Conservation (phyloP, 805 yeast genomes). For the Yueomyces sinensis region DNA sequence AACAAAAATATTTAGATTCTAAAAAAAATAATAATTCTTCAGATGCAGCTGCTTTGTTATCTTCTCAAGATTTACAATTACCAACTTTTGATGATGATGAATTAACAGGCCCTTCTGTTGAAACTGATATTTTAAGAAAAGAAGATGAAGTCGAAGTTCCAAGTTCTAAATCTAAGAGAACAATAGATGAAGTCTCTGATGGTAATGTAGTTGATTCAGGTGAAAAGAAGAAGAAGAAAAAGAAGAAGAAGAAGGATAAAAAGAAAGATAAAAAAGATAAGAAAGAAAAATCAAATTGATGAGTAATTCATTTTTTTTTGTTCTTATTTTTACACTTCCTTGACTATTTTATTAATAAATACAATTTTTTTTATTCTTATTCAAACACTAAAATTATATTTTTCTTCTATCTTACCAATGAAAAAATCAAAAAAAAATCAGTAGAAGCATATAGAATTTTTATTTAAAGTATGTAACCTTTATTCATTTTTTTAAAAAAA, state of each 20-base stretch:
- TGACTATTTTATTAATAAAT: no score
- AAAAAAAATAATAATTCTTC: slow-evolving; percentile 26
- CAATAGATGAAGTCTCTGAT: slow-evolving; percentile 13
- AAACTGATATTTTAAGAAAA: not conserved
- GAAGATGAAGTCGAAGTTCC: not conserved
- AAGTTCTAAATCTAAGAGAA: slow-evolving; percentile 18
- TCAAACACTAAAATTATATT: no score
- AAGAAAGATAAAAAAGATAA: slow-evolving; percentile 37
- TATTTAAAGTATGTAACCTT: no score
- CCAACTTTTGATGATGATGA: not conserved
- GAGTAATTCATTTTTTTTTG: not conserved
- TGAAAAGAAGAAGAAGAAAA: slow-evolving; percentile 31
- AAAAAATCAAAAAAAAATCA: no score
- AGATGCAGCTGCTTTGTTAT: not conserved
- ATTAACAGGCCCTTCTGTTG: not conserved
- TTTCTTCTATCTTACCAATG: no score
- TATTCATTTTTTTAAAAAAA: no score
- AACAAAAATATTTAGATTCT: slow-evolving; percentile 34
- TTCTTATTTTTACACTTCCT: no score
- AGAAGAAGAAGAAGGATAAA: slow-evolving; percentile 20
- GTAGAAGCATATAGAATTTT: no score
- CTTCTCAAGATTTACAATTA: not conserved
- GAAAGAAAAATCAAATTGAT: not conserved
- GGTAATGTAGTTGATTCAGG: slow-evolving; percentile 7
- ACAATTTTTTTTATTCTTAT: no score